phyloP scores from a whole-genome alignment of 768 basidiomycete genomes.

The Suillus bovinus region DNA sequence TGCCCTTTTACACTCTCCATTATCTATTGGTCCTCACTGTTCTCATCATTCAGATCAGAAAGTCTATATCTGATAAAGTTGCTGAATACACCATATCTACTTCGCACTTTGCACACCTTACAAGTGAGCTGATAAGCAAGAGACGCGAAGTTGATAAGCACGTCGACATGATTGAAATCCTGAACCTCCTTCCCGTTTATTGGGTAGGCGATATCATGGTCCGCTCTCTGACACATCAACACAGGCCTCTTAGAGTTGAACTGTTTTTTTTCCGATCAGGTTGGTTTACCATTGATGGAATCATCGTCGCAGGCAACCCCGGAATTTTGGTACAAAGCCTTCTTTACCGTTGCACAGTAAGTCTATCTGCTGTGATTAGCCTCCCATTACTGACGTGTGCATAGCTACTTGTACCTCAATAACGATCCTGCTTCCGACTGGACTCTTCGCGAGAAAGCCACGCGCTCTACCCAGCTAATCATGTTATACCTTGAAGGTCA shows the following conservation, averaged over 20 bases:
- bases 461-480: constrained; percentile 27
- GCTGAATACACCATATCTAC: constrained; percentile 15
- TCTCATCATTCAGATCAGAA: constrained; percentile 13
- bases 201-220: constrained; percentile 65
- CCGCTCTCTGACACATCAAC: constrained; percentile 21
- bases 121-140: constrained; percentile 2
- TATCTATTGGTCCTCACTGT: not conserved
- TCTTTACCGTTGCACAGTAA: constrained; percentile 45
- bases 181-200: constrained; percentile 59
- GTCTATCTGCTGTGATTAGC: not conserved
- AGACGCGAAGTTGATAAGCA: constrained; percentile 13
- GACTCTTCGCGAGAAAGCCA: constrained; percentile 30
- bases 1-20: not conserved
- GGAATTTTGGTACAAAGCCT: constrained; percentile 46
- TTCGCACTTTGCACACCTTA: constrained; percentile 11
- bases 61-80: constrained; percentile 11
- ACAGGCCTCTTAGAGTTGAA: not conserved
- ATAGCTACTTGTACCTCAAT: constrained; percentile 40
- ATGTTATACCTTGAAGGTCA: constrained; percentile 24
- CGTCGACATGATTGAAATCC: constrained; percentile 43
- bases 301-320: constrained; percentile 33
- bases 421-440: constrained; percentile 33
- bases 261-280: constrained; percentile 33
- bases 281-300: constrained; percentile 36
- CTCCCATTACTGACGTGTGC: not conserved